Conservation (phyloP, 164 flowering plant species). For the Kalanchoe fedtschenkoi region DNA sequence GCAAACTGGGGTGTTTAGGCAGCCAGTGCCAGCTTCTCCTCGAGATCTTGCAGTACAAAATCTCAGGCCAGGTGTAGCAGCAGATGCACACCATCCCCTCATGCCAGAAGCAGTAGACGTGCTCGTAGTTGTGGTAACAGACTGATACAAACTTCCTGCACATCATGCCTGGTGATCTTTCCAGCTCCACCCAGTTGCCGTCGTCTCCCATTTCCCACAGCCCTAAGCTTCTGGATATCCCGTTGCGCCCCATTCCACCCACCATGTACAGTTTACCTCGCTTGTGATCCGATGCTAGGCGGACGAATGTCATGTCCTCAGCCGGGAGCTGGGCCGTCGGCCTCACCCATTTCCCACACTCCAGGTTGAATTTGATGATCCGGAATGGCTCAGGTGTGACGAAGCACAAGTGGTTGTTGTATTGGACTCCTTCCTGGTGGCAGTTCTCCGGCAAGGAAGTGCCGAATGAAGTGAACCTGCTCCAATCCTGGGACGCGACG, state of each 20-base stretch:
- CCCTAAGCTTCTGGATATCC: too few species aligned
- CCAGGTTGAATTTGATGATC: slow-evolving; percentile 32
- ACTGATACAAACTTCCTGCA: slow-evolving; percentile 54
- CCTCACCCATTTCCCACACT: slow-evolving; percentile 36
- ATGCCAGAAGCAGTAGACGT: slow-evolving; percentile 62
- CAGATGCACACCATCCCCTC: slow-evolving; percentile 52
- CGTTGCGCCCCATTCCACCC: slow-evolving; percentile 67
- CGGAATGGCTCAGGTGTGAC: slow-evolving; percentile 45
- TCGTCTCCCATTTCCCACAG: too few species aligned
- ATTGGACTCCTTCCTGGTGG: slow-evolving; percentile 35
- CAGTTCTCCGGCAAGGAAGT: slow-evolving; percentile 15
- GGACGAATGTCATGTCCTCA: slow-evolving; percentile 35
- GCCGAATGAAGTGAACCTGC: too few species aligned
- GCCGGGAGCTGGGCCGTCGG: slow-evolving; percentile 20
- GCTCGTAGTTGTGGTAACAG: slow-evolving; percentile 79
- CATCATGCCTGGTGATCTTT: slow-evolving; percentile 48
- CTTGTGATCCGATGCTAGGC: slow-evolving; percentile 30
- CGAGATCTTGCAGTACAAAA: slow-evolving; percentile 47
- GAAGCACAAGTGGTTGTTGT: slow-evolving; percentile 28
- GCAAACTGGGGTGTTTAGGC: slow-evolving; percentile 60
- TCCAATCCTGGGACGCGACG: too few species aligned
- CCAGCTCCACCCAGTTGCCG: too few species aligned
- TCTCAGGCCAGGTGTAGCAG: slow-evolving; percentile 93
- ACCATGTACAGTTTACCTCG: slow-evolving; percentile 37
- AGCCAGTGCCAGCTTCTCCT: slow-evolving; percentile 80